These are phyloP conservation scores for Penicillium goetzii DNA, from an alignment of 495 filamentous ascomycete genomes.

Conservation along the genomic window DNA sequence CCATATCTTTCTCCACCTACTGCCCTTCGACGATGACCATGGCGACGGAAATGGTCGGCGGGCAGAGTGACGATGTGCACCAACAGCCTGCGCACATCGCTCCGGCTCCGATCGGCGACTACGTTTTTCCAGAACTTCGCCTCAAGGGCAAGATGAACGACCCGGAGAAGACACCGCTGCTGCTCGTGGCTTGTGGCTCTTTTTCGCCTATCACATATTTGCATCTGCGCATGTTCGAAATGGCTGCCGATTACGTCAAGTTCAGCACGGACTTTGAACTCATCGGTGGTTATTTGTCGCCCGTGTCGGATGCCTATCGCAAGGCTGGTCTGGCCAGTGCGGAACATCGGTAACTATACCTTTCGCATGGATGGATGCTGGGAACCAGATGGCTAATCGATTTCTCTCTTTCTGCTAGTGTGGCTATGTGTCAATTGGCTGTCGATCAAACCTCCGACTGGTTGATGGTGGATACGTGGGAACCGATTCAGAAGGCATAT, in stretches of 20 bases:
- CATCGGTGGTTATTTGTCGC: conserved; percentile 79
- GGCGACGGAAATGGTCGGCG: conserved; percentile 35
- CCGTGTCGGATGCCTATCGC: conserved; percentile 85
- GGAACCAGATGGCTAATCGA: background rate
- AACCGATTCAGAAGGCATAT: conserved; percentile 74
- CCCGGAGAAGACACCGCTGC: conserved; percentile 71
- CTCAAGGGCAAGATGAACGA: conserved; percentile 70
- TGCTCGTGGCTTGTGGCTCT: conserved; percentile 88
- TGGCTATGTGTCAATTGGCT: conserved; percentile 77
- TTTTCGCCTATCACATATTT: conserved; percentile 84
- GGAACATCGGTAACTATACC: conserved; percentile 60
- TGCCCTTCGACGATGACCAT: conserved; percentile 26
- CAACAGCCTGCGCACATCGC: conserved; percentile 28
- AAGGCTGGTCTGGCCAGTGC: conserved; percentile 83
- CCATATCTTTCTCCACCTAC: background rate
- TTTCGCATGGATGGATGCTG: background rate
- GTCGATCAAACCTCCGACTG: conserved; percentile 73
- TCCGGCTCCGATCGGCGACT: conserved; percentile 53
- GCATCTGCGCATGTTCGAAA: conserved; percentile 93
- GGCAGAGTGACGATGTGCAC: conserved; percentile 39
- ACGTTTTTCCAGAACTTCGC: conserved; percentile 73
- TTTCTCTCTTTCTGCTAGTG: conserved; percentile 27
- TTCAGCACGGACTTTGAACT: conserved; percentile 86
- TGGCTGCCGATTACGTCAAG: conserved; percentile 79
- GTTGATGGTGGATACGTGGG: conserved; percentile 88